A percentile compares a stretch with the other conserved stretches of the same genome.
Evolutionary conservation across 192 early-diverging fungal genomes (phyloP).

Genomic region (Coemansia sp.): DNA sequence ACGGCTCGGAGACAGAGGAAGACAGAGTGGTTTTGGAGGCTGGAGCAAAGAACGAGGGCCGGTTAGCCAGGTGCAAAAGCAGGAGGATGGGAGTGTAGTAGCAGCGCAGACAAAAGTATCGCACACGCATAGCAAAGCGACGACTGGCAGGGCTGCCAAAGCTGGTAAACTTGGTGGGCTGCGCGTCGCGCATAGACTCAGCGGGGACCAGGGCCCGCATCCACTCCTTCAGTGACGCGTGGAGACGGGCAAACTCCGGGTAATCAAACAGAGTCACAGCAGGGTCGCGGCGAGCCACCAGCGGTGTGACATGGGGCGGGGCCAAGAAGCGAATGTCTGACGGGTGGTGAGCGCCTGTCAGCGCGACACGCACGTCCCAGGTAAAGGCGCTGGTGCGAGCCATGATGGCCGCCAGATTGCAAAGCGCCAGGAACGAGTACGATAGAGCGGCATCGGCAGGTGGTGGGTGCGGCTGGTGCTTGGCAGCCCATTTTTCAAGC

Average conservation of each 20-base stretch:
- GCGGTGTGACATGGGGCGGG: constrained; percentile 5
- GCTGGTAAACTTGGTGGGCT: constrained; percentile 13
- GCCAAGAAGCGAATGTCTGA: constrained; percentile 29
- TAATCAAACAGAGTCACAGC: constrained; percentile 37
- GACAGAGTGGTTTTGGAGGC: constrained; percentile 8
- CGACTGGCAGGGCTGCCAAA: constrained; percentile 40
- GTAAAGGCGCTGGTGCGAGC: constrained; percentile 42
- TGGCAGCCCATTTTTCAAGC: constrained; percentile 43
- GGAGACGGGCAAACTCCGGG: constrained; percentile 29
- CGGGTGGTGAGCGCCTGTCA: constrained; percentile 11
- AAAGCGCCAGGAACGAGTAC: constrained; percentile 43
- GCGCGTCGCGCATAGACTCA: constrained; percentile 22
- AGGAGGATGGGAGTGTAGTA: constrained; percentile 33
- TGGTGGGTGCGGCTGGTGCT: constrained; percentile 22
- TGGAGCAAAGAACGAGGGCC: constrained; percentile 46
- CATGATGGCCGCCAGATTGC: constrained; percentile 35
- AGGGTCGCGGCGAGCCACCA: constrained; percentile 5
- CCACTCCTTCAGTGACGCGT: constrained; percentile 32
- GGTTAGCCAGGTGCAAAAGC: constrained; percentile 44
- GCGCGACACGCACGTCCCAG: constrained; percentile 35
- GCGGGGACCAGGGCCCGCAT: constrained; percentile 29
- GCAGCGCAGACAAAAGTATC: constrained; percentile 52
- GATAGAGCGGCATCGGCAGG: constrained; percentile 37
- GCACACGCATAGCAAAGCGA: constrained; percentile 43
- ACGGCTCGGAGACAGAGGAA: constrained; percentile 18